Conservation (phyloP, 2,329 filamentous ascomycete species). For the Phaeophleospora eucalypticola region DNA sequence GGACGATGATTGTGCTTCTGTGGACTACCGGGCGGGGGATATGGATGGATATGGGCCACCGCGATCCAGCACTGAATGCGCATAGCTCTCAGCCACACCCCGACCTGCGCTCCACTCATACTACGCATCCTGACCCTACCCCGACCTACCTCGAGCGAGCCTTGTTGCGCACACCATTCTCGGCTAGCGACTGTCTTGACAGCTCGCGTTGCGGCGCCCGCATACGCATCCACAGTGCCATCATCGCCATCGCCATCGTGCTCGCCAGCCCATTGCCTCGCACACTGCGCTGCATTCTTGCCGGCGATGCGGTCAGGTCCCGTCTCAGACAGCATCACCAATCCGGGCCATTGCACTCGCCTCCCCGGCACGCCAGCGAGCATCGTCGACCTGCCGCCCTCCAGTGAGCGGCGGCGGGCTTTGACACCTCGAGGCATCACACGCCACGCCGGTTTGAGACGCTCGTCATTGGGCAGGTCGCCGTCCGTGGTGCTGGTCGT, state of each 20-base stretch:
- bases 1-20: too few species aligned
- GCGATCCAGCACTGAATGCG: too few species aligned
- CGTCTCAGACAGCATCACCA: constrained; percentile 9
- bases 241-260: too few species aligned
- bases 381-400: not conserved
- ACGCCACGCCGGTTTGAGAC: constrained; percentile 13
- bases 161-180: not conserved
- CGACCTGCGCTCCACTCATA: not conserved
- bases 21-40: not conserved
- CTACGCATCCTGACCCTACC: too few species aligned
- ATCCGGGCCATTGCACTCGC: constrained; percentile 18
- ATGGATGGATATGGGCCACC: too few species aligned
- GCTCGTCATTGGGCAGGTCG: constrained; percentile 9
- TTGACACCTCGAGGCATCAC: constrained; percentile 13
- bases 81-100: not conserved
- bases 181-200: constrained; percentile 16
- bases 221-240: too few species aligned
- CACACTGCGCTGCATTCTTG: constrained; percentile 12
- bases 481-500: not conserved
- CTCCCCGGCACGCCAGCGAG: constrained; percentile 2
- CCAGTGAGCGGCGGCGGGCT: constrained; percentile 10
- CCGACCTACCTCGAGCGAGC: too few species aligned
- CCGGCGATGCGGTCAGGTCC: constrained; percentile 6
- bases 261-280: constrained; percentile 2
- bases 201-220: constrained; percentile 2